These are phyloP conservation scores for Neofusicoccum kwambonambiense DNA, from an alignment of 2,329 filamentous ascomycete species.

Conservation along the genomic window DNA sequence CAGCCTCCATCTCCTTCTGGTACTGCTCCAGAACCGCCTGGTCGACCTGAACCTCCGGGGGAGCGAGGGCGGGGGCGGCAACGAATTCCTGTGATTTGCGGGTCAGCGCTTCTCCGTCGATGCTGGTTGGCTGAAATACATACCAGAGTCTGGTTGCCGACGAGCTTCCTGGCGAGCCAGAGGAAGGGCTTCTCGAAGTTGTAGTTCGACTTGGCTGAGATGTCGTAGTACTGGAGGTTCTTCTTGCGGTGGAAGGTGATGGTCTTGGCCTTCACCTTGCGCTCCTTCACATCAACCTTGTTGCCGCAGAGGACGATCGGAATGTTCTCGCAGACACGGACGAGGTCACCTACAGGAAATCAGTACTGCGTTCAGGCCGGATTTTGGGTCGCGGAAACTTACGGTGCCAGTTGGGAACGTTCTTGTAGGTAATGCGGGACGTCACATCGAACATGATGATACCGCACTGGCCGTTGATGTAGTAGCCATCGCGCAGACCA, in stretches of 20 bases:
- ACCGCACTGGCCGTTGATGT: conserved; percentile 99
- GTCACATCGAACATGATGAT: conserved; percentile 99
- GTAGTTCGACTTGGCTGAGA: conserved; percentile 99
- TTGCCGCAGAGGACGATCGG: conserved; percentile 97
- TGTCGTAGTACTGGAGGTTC: conserved; percentile 99
- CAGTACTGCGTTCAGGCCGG: not conserved
- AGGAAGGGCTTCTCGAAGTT: conserved; percentile 99
- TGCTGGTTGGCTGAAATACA: conserved; percentile 35
- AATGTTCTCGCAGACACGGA: conserved; percentile 99
- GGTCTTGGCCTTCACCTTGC: conserved; percentile 99
- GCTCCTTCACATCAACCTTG: conserved; percentile 99
- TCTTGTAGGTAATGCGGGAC: conserved; percentile 99
- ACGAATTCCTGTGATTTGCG: conserved; percentile 75
- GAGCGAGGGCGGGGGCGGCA: conserved; percentile 89
- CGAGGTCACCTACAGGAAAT: conserved; percentile 72
- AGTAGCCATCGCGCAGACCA: conserved; percentile 98
- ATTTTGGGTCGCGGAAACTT: conserved; percentile 42
- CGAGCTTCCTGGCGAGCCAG: conserved; percentile 97
- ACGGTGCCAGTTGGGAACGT: conserved; percentile 99
- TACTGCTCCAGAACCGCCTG: conserved; percentile 77
- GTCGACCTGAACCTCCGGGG: conserved; percentile 89
- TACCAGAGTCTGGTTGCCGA: conserved; percentile 86
- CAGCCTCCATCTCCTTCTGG: conserved; percentile 82
- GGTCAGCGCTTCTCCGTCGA: conserved; percentile 26
- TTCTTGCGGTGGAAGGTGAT: conserved; percentile 99